These are phyloP conservation scores for Bipolaris bicolor DNA, from an alignment of 2,329 filamentous ascomycete species.

Conservation along the genomic window DNA sequence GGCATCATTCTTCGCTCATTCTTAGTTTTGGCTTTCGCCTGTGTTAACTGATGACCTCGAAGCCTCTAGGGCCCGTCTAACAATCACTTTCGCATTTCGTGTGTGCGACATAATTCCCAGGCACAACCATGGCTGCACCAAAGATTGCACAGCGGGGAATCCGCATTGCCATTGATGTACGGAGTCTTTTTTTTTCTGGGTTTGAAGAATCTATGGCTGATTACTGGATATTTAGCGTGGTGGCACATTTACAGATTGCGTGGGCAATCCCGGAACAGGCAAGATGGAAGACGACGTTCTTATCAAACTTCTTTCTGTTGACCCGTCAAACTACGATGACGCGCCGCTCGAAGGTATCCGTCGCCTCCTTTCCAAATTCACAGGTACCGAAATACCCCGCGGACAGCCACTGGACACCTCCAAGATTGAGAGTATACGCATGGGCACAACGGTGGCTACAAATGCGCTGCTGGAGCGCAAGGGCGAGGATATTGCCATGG, in stretches of 20 bases:
- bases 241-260: slow-evolving; percentile 91
- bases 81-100: neutral
- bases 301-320: slow-evolving; percentile 88
- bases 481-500: slow-evolving; percentile 84
- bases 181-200: neutral
- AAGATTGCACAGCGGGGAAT: slow-evolving; percentile 61
- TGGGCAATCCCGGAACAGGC: slow-evolving; percentile 76
- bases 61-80: neutral
- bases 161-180: slow-evolving; percentile 71
- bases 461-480: slow-evolving; percentile 91
- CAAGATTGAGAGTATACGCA: slow-evolving; percentile 86
- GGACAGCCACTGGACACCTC: slow-evolving; percentile 81
- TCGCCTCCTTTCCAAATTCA: slow-evolving; percentile 80
- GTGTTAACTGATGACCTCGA: slow-evolving; percentile 7
- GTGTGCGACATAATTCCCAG: neutral
- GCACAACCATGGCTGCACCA: slow-evolving; percentile 31
- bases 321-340: slow-evolving; percentile 88
- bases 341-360: slow-evolving; percentile 91
- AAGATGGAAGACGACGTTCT: slow-evolving; percentile 75
- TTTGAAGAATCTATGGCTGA: neutral
- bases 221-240: slow-evolving; percentile 62
- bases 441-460: slow-evolving; percentile 94
- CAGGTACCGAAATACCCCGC: slow-evolving; percentile 75
- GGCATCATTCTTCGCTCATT: neutral
- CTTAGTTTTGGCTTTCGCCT: neutral